Base-by-base conservation (phyloP, 257 asterid species). In the Plantago elongata region DNA sequence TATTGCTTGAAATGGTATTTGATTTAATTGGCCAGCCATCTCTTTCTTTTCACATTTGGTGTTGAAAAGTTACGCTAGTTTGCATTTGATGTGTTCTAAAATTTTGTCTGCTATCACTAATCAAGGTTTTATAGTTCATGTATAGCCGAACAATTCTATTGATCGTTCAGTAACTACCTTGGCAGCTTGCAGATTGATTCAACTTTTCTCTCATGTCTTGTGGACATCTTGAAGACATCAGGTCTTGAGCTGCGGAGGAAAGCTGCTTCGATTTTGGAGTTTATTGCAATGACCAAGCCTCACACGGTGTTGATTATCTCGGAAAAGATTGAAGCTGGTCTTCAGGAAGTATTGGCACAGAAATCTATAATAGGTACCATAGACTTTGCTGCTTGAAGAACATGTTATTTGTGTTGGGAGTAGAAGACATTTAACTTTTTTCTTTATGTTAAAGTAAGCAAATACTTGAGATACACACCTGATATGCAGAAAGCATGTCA, bases 221-320 rank as follows among this genome's bases (percentile, higher is more conserved):
- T 82, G 74, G 80, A 80, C 48, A 79, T 83, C 65, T 68, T 90
- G 87, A 83, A 80, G 82, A 77, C 81, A 56, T 65, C 86, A 15
- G 64, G 67, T 62, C 79, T 93, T 5, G 78, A 74, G 69, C 73
- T 87, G 77, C 96, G 82, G 78, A 81, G 73, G 50, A 90, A 85
- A 82, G 88, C 86, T 70, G 87, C 87, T 74, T 85, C 96, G 22
- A 73, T 82, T 68, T 73, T 90, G 15, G 97, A 90, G 79, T 83
- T 75, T 71, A 54, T 83, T 47, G 48, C 74, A 47, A 80, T 63
- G 57, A 74, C 55, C 17, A 78, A 81, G 62, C 62, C 74, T 30
- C 70, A 66, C 64, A 18, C 63, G 18, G 91, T 76, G 62, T 76
- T 75, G 69, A 71, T 90, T 42, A 66, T 72, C 63, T 77, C 83